These are phyloP conservation scores for Microsporum ferrugineum DNA, from an alignment of 2,329 filamentous ascomycete species.

Conservation along the genomic window DNA sequence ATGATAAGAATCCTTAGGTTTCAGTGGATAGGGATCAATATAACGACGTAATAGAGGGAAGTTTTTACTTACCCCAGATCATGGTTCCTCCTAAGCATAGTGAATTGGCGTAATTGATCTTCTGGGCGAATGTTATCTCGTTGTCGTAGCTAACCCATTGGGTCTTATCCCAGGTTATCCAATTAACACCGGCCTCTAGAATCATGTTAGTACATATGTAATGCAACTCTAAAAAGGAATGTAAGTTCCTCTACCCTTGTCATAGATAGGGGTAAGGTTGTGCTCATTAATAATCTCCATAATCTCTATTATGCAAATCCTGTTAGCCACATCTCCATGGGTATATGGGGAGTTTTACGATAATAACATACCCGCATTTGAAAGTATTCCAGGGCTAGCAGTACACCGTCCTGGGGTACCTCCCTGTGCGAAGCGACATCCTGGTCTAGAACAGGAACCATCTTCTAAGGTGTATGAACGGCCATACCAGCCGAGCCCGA, in stretches of 20 bases:
- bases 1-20: not conserved
- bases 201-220: not conserved
- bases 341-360: not conserved
- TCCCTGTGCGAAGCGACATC: slow-evolving; percentile 18
- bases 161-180: slow-evolving; percentile 17
- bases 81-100: slow-evolving; percentile 23
- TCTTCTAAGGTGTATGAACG: slow-evolving; percentile 24
- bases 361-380: not conserved
- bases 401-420: slow-evolving; percentile 22
- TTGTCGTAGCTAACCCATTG: slow-evolving; percentile 28
- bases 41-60: not conserved
- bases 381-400: not conserved
- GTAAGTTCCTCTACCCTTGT: slow-evolving; percentile 18
- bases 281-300: slow-evolving; percentile 9
- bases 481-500: slow-evolving; percentile 39
- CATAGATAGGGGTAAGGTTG: slow-evolving; percentile 8
- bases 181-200: slow-evolving; percentile 14
- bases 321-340: slow-evolving; percentile 17
- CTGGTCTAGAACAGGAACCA: slow-evolving; percentile 15
- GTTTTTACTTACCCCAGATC: not conserved
- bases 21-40: not conserved
- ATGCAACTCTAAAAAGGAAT: not conserved
- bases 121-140: slow-evolving; percentile 24
- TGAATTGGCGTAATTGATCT: slow-evolving; percentile 24
- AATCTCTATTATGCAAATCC: slow-evolving; percentile 26